Conservation (phyloP, 495 filamentous ascomycete species). For the Aspergillus nanangensis region DNA sequence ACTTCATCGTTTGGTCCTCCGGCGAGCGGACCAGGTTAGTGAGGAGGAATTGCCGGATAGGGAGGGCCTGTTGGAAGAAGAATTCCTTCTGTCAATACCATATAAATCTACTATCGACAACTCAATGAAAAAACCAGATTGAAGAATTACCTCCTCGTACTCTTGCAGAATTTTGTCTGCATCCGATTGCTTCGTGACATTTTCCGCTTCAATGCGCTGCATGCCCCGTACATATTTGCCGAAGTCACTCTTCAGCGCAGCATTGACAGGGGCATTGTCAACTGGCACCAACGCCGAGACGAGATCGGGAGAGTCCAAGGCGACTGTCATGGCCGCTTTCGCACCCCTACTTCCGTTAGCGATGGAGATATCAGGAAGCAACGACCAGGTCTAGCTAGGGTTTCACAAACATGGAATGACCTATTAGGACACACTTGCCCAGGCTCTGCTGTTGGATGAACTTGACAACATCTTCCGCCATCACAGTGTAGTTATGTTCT, state of each 20-base stretch:
- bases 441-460: constrained; percentile 77
- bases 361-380: neutral
- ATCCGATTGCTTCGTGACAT: constrained; percentile 63
- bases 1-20: constrained; percentile 40
- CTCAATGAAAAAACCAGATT: neutral
- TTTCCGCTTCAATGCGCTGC: constrained; percentile 63
- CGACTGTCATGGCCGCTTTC: constrained; percentile 88
- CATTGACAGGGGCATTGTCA: constrained; percentile 90
- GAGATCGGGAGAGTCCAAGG: constrained; percentile 60
- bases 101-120: neutral
- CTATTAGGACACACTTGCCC: constrained; percentile 69
- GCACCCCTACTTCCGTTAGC: constrained; percentile 61
- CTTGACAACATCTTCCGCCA: constrained; percentile 80
- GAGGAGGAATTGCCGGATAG: constrained; percentile 86
- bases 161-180: constrained; percentile 74
- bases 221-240: constrained; percentile 79
- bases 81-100: constrained; percentile 5
- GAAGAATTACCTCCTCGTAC: constrained; percentile 60
- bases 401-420: constrained; percentile 99
- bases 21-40: constrained; percentile 70
- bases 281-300: constrained; percentile 72
- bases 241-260: constrained; percentile 67
- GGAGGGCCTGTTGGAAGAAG: constrained; percentile 47
- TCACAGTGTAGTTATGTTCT: constrained; percentile 75
- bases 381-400: no score